Evolutionary conservation across 2,329 filamentous ascomycete species (phyloP).

Genomic region (Nothopassalora personata): DNA sequence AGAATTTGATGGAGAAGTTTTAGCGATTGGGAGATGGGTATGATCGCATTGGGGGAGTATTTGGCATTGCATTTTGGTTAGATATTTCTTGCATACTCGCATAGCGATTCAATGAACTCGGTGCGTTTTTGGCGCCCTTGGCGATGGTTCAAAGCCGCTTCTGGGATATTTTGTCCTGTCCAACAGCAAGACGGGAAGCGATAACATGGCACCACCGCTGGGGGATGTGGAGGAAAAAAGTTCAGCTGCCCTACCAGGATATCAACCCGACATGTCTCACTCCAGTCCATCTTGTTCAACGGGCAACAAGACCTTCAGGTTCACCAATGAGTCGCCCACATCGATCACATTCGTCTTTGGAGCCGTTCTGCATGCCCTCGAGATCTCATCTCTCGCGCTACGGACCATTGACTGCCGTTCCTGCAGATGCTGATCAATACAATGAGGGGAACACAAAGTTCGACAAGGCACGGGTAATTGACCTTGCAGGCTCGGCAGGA

Average conservation of each 20-base stretch:
- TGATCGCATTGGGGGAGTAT: no score
- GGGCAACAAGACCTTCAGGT: no score
- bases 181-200: no score
- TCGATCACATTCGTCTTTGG: neutral
- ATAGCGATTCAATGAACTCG: neutral
- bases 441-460: neutral
- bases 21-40: conserved; percentile 26
- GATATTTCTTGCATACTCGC: neutral
- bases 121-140: neutral
- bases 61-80: neutral
- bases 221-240: no score
- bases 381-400: neutral
- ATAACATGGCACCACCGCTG: neutral
- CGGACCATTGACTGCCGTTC: neutral
- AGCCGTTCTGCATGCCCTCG: neutral
- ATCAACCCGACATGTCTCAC: no score
- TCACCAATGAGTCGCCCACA: no score
- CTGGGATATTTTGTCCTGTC: no score
- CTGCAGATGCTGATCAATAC: neutral
- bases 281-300: no score
- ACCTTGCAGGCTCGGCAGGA: neutral
- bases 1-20: conserved; percentile 79
- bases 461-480: neutral
- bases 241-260: no score
- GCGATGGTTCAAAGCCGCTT: no score